Base-by-base conservation (phyloP, 257 asterid species). In the Echites panduratus region DNA sequence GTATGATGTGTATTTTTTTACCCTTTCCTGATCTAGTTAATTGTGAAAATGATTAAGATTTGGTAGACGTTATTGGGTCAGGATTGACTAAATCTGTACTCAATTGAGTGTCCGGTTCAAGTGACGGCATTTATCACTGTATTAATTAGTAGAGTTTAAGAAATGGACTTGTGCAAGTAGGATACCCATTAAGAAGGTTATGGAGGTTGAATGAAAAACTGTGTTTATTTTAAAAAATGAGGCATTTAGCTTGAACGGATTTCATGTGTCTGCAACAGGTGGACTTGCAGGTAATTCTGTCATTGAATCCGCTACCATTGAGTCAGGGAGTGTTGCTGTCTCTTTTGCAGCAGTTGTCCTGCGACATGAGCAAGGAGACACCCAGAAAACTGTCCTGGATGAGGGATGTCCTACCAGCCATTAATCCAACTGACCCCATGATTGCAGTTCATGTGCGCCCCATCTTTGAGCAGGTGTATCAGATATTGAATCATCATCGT, bases 301-400 rank as follows among this genome's bases (percentile, higher is more conserved):
- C 89, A 2, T 74, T 69, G 91, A 89, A 77, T 78, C 99, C 99
- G 10, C 82, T 89, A 1, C 96, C 98, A 12, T 72, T 95, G 83
- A 89, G 99, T 79, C 98, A 92, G 87, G 99, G 99, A 29, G 98
- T 95, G 56, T 91, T 95, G 70, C 90, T 95, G 47, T 95, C 97
- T 57, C 96, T 95, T 64, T 81, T 92, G 35, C 99, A 95, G 83
- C 98, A 95, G 78, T 74, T 93, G 79, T 86, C 97, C 7, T 95
- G 98, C 76, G 97, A 90, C 78, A 82, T 90, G 40, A 75, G 79
- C 84, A 87, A 82, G 17, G 99, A 92, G 52, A 81, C 92, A 0
- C 70, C 86, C 9, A 84, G 85, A 53, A 95, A 95, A 68, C 79
- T 95, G 66, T 83, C 84, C 1, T 95, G 98, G 98, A 95, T 90